A percentile compares a stretch with the other conserved stretches of the same genome.
Evolutionary conservation across 2,329 filamentous ascomycete genomes (phyloP).

Genomic region (Zasmidium angulare): DNA sequence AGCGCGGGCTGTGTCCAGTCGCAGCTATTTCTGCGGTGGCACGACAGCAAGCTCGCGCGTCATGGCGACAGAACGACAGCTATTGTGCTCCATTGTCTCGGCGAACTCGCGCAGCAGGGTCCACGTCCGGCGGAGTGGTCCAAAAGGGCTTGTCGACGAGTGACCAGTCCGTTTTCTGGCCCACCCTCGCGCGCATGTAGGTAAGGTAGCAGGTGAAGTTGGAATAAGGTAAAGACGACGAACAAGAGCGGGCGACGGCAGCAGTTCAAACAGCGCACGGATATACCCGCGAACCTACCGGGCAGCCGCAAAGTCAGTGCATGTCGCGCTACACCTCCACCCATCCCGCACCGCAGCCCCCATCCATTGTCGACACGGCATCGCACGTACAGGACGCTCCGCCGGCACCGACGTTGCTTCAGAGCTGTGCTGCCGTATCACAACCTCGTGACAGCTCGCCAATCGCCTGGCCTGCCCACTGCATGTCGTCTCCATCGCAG

Average conservation of each 20-base stretch:
- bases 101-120: conserved; percentile 5
- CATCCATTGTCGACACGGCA: too few relatives aligned
- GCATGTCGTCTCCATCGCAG: conserved; percentile 4
- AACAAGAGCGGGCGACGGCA: too few relatives aligned
- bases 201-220: too few relatives aligned
- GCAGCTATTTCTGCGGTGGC: conserved; percentile 3
- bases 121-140: not conserved
- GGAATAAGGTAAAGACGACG: too few relatives aligned
- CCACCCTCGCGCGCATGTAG: too few relatives aligned
- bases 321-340: too few relatives aligned
- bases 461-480: conserved; percentile 8
- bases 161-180: not conserved
- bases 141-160: not conserved
- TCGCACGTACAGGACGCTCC: too few relatives aligned
- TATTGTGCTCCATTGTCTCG: conserved; percentile 13
- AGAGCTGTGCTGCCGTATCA: conserved; percentile 3
- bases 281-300: too few relatives aligned
- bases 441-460: conserved; percentile 6
- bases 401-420: not conserved
- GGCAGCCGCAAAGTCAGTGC: too few relatives aligned
- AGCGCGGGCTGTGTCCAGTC: conserved; percentile 8
- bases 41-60: conserved; percentile 10
- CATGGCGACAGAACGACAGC: conserved; percentile 15
- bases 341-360: too few relatives aligned
- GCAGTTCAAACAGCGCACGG: too few relatives aligned